Percentiles rank a stretch among this genome's conserved stretches.
These are phyloP conservation scores for Schizophyllum commune DNA, from an alignment of 1,284 basidiomycete species.

Conservation along the genomic window DNA sequence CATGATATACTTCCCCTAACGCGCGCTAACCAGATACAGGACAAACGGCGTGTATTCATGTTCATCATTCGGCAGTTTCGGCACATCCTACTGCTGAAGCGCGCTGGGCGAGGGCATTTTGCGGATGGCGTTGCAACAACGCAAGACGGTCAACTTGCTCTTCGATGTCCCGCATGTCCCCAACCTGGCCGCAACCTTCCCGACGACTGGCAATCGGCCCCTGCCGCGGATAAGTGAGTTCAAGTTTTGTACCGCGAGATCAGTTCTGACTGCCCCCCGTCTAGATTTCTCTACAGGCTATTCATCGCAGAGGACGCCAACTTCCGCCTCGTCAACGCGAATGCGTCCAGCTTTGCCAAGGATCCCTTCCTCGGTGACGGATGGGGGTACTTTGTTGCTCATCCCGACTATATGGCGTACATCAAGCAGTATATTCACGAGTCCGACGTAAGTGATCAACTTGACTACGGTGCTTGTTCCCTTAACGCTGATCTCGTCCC, in stretches of 20 bases:
- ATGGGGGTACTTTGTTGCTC: slow-evolving; percentile 18
- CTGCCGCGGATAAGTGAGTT: background rate
- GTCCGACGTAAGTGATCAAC: background rate
- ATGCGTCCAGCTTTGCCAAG: slow-evolving; percentile 15
- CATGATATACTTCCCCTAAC: background rate
- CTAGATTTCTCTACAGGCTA: slow-evolving; percentile 18
- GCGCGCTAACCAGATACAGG: background rate
- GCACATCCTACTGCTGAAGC: slow-evolving; percentile 11
- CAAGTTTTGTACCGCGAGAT: background rate
- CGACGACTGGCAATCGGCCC: slow-evolving; percentile 14
- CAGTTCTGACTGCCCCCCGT: background rate
- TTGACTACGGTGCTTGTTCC: background rate
- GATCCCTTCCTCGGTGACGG: slow-evolving; percentile 18
- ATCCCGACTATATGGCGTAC: slow-evolving; percentile 15
- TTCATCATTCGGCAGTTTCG: slow-evolving; percentile 4
- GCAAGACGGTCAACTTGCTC: slow-evolving; percentile 15
- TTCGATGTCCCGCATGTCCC: slow-evolving; percentile 24
- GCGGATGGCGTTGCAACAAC: slow-evolving; percentile 13
- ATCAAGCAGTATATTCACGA: slow-evolving; percentile 10
- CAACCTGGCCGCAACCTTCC: slow-evolving; percentile 19
- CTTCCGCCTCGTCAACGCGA: slow-evolving; percentile 19
- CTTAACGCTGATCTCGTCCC: background rate
- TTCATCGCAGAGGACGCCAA: slow-evolving; percentile 22
- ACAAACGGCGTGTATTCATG: background rate
- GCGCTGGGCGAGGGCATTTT: slow-evolving; percentile 5